Evolutionary conservation across 768 basidiomycete species (phyloP), one percentile per base, ranked within the genome.

Genomic region (Glaciozyma antarctica): DNA sequence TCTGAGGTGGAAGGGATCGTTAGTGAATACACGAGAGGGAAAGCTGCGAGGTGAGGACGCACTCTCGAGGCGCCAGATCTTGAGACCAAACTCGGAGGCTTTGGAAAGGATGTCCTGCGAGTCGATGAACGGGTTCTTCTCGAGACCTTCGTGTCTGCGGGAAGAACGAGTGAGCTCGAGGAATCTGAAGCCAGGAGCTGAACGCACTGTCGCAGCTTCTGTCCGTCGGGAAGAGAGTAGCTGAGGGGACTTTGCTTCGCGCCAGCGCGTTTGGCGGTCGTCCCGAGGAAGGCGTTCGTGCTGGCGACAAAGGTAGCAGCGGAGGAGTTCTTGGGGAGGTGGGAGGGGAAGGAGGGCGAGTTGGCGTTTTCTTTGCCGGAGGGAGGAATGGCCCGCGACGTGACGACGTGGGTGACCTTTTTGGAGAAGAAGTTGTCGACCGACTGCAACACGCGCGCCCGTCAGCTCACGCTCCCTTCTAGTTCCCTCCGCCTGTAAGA

Each of bases 371-470:
- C 60, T 56, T 70, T 62, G 69, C 56, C 59, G 60, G 26, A 48
- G 19, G 38, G 43, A 5, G 70, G 63, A 56, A 71, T 66, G 58
- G 56, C 26, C 4, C 75, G 71, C 72, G 87, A 82, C 60, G 87
- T 88, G 74, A 94, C 85, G 68, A 97, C 81, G 78, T 98, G 94
- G 0, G 91, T 92, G 30, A 94, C 84, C 56, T 84, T 81, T 56
- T 81, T 84, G 38, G 88, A 89, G 76, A 97, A 93, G 81, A 95
- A 95, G 66, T 85, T 82, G 58, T 94, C 90, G 62, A 90, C 82
- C 62, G 80, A 81, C 95, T 98, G 73, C 44, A 64, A 24, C 58
- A 52, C 57, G 49, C 30, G 16, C 17, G 13, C 10, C 51, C 24
- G 16, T 10, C 15, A 24, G 30, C 17, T 9, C n/a, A 1, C 16